Conservation (phyloP, 2,329 filamentous ascomycete genomes). For the Pseudocercospora eumusae region DNA sequence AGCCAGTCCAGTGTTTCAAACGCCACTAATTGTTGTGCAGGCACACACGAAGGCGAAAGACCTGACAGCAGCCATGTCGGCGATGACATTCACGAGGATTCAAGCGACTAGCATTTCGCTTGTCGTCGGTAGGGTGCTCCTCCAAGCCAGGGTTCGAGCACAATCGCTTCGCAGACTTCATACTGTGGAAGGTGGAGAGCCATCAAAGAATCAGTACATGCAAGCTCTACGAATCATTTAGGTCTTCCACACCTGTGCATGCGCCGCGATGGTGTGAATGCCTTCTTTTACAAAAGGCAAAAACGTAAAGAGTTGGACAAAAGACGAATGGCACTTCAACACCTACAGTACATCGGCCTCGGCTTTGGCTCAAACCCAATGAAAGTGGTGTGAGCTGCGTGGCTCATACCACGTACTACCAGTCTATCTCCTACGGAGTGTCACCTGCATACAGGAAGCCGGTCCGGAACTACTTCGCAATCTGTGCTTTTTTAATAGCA, state of each 20-base stretch:
- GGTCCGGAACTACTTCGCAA: too few species aligned
- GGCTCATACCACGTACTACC: too few species aligned
- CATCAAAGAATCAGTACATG: constrained; percentile 43
- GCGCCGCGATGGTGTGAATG: constrained; percentile 14
- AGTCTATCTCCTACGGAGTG: too few species aligned
- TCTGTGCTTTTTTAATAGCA: too few species aligned
- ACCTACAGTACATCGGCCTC: too few species aligned
- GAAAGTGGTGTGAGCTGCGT: too few species aligned
- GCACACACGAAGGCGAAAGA: constrained; percentile 50
- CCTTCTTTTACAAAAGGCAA: constrained; percentile 9
- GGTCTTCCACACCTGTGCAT: constrained; percentile 44
- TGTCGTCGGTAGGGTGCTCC: constrained; percentile 54
- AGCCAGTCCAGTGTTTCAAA: constrained; percentile 55
- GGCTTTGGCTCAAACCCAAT: too few species aligned
- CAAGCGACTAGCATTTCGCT: constrained; percentile 51
- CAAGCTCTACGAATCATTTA: constrained; percentile 53
- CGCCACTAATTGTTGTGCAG: constrained; percentile 60
- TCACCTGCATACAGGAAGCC: too few species aligned
- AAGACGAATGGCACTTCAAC: too few species aligned
- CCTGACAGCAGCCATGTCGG: constrained; percentile 54
- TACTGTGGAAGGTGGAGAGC: constrained; percentile 40
- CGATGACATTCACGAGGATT: constrained; percentile 51
- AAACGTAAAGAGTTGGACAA: constrained; percentile 1
- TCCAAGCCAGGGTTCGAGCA: constrained; percentile 39
- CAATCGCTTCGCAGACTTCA: constrained; percentile 48